Base-by-base conservation (phyloP, 192 early-diverging fungal genomes). In the Gigaspora rosea region DNA sequence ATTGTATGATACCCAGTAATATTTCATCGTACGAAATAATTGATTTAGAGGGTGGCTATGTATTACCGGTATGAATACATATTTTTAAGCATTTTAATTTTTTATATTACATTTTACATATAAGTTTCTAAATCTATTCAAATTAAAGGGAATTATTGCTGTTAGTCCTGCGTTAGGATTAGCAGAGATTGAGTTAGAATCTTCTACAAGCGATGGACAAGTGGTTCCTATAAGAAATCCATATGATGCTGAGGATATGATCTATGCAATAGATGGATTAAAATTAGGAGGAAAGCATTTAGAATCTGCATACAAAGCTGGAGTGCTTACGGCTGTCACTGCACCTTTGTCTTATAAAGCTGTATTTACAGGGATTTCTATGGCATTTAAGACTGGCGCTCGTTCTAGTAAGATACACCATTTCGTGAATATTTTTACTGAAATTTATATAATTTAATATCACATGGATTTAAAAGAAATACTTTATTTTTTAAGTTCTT, bases 351-450 rank as follows among this genome's bases (percentile, higher is more conserved):
- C 89, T 3, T 0, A 0, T 33, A 32, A 71, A 32, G 85, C 85
- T 7, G 76, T 91, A 15, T 76, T 92, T n/a, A 78, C 79, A 33
- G 94, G 92, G 27, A 69, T 90, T 51, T 88, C 87, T 74, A 87
- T 85, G 78, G 90, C 89, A 12, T 95, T 94, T 83, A 81, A 87
- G 33, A 90, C 88, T 22, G 91, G 88, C 62, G 87, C 87, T 20
- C 71, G 86, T 36, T 75, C 84, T 81, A 75, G 84, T 87, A 85
- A 27, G 27, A 27, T 27, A 85, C 67, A 78, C 69, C 36, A 41
- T 41, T 41, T 41, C 2, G 7, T 6, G 41, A 41, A 7, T 41
- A 6, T 41, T 41, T 0, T 41, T 41, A 7, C 3, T 0, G 41
- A 41, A 6, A 7, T 6, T 27, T 27, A 27, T 27, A 27, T 27